A percentile compares a stretch with the other conserved stretches of the same genome.
Conservation (phyloP, 2,329 filamentous ascomycete species). For the Scedosporium apiospermum region DNA sequence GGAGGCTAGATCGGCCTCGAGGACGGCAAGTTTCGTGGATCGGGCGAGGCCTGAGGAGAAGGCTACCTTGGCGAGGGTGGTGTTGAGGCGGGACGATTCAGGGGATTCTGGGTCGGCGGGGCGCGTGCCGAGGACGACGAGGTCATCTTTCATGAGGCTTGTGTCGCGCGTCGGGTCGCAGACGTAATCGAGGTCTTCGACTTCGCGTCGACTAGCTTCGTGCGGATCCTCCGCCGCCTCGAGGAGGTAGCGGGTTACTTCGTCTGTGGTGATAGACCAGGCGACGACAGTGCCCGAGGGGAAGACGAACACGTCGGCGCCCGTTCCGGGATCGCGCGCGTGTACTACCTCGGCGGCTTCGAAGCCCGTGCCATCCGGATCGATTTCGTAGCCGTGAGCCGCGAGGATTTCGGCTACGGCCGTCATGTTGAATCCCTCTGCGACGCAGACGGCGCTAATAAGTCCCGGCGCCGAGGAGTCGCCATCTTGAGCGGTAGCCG, state of each 20-base stretch:
- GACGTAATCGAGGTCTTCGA: conserved; percentile 81
- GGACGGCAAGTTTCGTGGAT: conserved; percentile 85
- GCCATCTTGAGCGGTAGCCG: background rate
- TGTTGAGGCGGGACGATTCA: conserved; percentile 33
- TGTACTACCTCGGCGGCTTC: conserved; percentile 55
- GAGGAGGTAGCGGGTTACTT: conserved; percentile 64
- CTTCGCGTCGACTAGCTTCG: conserved; percentile 59
- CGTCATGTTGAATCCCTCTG: conserved; percentile 56
- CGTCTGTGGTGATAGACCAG: conserved; percentile 75
- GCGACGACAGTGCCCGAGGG: conserved; percentile 88
- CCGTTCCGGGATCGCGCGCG: conserved; percentile 51
- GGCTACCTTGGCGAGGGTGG: conserved; percentile 83
- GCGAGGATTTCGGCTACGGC: conserved; percentile 46
- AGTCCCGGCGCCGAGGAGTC: conserved; percentile 21
- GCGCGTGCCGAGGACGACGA: conserved; percentile 80
- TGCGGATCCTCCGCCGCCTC: conserved; percentile 70
- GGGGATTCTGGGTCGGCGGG: conserved; percentile 20
- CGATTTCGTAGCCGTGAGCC: conserved; percentile 50
- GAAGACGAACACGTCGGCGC: conserved; percentile 92
- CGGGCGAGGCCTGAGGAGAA: conserved; percentile 91
- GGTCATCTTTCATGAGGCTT: conserved; percentile 75
- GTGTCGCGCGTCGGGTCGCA: conserved; percentile 64
- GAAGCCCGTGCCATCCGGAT: conserved; percentile 52
- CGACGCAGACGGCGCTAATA: conserved; percentile 52
- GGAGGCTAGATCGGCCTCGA: conserved; percentile 70